Base-by-base conservation (phyloP, 129 eudicot species). In the Silybum marianum region DNA sequence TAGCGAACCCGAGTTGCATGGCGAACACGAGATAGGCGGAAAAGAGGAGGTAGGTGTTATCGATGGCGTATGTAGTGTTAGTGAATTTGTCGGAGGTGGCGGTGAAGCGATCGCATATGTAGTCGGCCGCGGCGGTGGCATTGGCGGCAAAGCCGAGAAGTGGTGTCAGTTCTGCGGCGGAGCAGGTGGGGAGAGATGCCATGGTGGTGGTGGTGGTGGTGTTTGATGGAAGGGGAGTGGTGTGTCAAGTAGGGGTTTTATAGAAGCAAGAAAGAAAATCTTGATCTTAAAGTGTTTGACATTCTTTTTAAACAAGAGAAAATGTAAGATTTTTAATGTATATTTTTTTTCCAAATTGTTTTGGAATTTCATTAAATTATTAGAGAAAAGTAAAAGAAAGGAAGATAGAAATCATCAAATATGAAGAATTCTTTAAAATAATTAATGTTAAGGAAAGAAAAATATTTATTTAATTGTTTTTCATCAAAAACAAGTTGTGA, bases 1-100 rank as follows among this genome's bases (percentile, higher is more conserved):
- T 91, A 78, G 95, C 95, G 65, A 91, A 91, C 28, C 96, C 96
- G 7, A 91, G 88, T 75, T 91, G 96, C 96, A 91, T 91, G 78
- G 91, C 96, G 30, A 91, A 91, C 36, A 91, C 96, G 0, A 91
- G 83, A 78, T 91, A 91, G 14, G 96, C 91, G 0, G 96, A 89
- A 80, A 91, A 91, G 62, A 91, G 84, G 39, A 91, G 91, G 80
- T 91, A 91, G 0, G 96, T 91, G 90, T 77, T 91, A 89, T 91
- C 87, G 10, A 91, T 77, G 71, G 96, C 96, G 60, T 85, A 81
- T 2, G 88, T 77, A 36, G 92, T 86, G 88, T 72, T 76, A 14
- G 91, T 69, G 81, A 91, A 85, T 14, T 39, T 36, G 51, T 86
- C 38, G 7, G 84, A 58, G 44, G 86, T 75, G 30, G 78, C 75